phyloP scores from a whole-genome alignment of 2,329 filamentous ascomycete genomes.

The Aureobasidium sp. region DNA sequence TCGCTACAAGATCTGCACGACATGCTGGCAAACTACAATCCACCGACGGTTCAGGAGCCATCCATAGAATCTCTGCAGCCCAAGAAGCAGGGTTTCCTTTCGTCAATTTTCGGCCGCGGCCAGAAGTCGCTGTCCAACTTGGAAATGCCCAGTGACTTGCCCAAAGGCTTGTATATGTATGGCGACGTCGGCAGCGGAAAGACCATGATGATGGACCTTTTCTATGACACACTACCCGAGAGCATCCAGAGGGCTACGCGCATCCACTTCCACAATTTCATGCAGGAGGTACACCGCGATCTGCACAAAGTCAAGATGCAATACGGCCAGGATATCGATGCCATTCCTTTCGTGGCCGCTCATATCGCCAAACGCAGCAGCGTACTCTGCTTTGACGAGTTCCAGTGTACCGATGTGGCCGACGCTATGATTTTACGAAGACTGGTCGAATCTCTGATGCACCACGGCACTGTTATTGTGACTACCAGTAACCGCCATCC shows the following conservation, averaged over 20 bases:
- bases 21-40: constrained; percentile 64
- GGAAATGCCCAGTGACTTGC: constrained; percentile 43
- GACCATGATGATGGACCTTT: constrained; percentile 99
- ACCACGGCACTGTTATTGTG: constrained; percentile 90
- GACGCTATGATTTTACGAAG: constrained; percentile 94
- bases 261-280: constrained; percentile 99
- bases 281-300: constrained; percentile 93
- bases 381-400: constrained; percentile 96
- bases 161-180: constrained; percentile 86
- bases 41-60: constrained; percentile 68
- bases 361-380: constrained; percentile 78
- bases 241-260: constrained; percentile 76
- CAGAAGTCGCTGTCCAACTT: not conserved
- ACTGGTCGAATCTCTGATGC: constrained; percentile 84
- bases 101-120: constrained; percentile 51
- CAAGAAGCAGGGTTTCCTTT: constrained; percentile 45
- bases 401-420: constrained; percentile 96
- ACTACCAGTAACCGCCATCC: constrained; percentile 97
- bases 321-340: constrained; percentile 83
- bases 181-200: constrained; percentile 97
- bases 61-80: constrained; percentile 60
- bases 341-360: constrained; percentile 86
- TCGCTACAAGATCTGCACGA: constrained; percentile 83
- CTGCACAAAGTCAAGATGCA: constrained; percentile 84
- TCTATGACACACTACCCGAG: constrained; percentile 81